Base-by-base conservation (phyloP, 2,329 filamentous ascomycete genomes). In the Sporothrix pseudoabietina region DNA sequence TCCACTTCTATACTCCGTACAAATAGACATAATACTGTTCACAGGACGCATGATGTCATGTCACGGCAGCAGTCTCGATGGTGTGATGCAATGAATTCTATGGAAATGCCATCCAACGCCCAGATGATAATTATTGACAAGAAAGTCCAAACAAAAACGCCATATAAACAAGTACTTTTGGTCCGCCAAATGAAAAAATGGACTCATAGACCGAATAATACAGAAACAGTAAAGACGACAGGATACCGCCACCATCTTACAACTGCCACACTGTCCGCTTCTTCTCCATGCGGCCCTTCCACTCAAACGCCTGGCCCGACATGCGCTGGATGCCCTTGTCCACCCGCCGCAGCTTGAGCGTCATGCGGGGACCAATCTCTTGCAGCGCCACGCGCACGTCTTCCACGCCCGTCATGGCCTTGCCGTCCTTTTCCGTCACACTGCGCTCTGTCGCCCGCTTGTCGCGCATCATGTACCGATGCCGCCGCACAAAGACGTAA, bases 261-360 rank as follows among this genome's bases (percentile, higher is more conserved):
- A 99, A 85, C 82, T 97, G 96, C 84, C 98, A 99, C 80, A 93
- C 91, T 77, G 95, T 98, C 79, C 96, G 87, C 79, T 92, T 87
- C 85, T 98, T 98, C 84, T 99, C 96, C 91, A 96, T 97, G 80
- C 90, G 90, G 12, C 92, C 92, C 84, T 97, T 97, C 96, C 96
- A 99, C 81, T 98, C 89, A 95, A 96, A 98, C 75, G 90, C 86
- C 77, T 89, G 90, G 22, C 89, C 89, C 8, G 89, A 89, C 72
- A 87, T 83, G 16, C 89, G 89, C 74, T 76, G 75, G 76, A 99
- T 92, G 0, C 94, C 95, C 82, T 94, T 94, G 80, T 98, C 95
- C 59, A 98, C 91, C 78, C 96, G 89, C 77, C 94, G 89, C 78
- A 99, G 83, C 85, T 98, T 98, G 76, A 98, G 82, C 1, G 92